These are phyloP conservation scores for Carallia brachiata DNA, from an alignment of 345 rosid genomes.

Conservation along the genomic window DNA sequence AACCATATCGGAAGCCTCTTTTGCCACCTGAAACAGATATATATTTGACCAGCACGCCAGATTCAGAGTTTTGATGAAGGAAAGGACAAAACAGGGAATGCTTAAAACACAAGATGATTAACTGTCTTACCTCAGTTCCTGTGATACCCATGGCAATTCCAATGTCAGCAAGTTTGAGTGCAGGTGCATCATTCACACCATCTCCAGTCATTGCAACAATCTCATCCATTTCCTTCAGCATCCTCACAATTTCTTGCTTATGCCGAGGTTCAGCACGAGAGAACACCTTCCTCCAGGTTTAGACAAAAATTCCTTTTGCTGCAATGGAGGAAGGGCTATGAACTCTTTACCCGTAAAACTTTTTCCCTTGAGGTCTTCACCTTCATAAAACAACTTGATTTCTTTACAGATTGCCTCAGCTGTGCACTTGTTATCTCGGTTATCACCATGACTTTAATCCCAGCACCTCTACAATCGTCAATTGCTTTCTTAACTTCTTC, in stretches of 20 bases:
- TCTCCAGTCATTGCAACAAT: constrained; percentile 99
- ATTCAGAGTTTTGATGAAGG: neutral
- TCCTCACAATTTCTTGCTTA: constrained; percentile 87
- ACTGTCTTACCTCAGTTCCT: constrained; percentile 78
- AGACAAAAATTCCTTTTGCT: constrained; percentile 50
- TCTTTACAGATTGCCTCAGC: constrained; percentile 90
- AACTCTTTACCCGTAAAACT: constrained; percentile 83
- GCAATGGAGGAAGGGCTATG: constrained; percentile 50
- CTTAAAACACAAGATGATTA: neutral
- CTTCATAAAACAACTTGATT: constrained; percentile 52
- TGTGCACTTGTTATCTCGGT: constrained; percentile 93
- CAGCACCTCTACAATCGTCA: constrained; percentile 77
- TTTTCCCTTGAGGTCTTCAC: constrained; percentile 55
- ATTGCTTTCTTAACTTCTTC: constrained; percentile 74
- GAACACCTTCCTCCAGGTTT: constrained; percentile 76
- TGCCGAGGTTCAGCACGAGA: constrained; percentile 92
- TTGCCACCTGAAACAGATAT: constrained; percentile 62
- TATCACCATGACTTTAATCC: constrained; percentile 85
- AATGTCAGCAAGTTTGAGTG: constrained; percentile 89
- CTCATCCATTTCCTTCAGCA: constrained; percentile 85
- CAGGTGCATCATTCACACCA: constrained; percentile 98
- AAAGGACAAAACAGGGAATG: neutral
- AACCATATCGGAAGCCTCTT: constrained; percentile 98
- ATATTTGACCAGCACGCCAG: neutral
- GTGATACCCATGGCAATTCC: constrained; percentile 97